Evolutionary conservation across 2,329 filamentous ascomycete species (phyloP).

Genomic region (Aspergillus cejpii): DNA sequence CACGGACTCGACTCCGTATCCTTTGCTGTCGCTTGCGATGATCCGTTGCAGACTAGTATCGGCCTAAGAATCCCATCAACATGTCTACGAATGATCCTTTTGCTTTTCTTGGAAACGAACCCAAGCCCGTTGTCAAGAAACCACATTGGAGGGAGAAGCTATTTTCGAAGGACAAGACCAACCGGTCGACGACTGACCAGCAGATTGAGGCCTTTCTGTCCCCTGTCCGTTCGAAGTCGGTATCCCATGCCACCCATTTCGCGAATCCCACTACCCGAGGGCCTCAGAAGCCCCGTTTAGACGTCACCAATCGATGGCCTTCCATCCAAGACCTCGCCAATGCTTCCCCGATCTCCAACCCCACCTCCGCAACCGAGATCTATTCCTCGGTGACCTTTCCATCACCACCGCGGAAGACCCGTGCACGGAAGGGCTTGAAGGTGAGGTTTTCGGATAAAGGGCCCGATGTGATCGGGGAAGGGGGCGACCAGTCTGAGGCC

Average conservation of each 20-base stretch:
- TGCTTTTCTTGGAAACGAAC: constrained; percentile 29
- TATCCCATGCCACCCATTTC: constrained; percentile 13
- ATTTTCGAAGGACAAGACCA: constrained; percentile 40
- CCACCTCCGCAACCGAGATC: constrained; percentile 19
- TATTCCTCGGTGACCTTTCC: constrained; percentile 17
- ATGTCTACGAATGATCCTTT: constrained; percentile 37
- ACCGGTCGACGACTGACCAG: constrained; percentile 35
- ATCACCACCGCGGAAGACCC: constrained; percentile 28
- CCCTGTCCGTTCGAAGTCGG: constrained; percentile 43
- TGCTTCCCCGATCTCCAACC: constrained; percentile 11
- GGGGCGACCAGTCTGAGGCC: constrained; percentile 75
- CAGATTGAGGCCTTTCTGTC: constrained; percentile 54
- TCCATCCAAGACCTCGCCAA: constrained; percentile 25
- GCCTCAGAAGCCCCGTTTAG: constrained; percentile 28
- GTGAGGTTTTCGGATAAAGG: constrained; percentile 67
- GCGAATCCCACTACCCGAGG: constrained; percentile 23
- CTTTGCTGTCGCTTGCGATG: constrained; percentile 26
- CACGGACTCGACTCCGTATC: constrained; percentile 13
- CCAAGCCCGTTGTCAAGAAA: constrained; percentile 30
- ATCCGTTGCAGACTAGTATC: constrained; percentile 17
- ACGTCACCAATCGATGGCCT: constrained; percentile 33
- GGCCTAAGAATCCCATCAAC: constrained; percentile 7
- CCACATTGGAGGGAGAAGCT: constrained; percentile 47
- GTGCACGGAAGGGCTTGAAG: constrained; percentile 58
- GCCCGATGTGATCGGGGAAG: constrained; percentile 81